phyloP scores from a whole-genome alignment of 2,329 filamentous ascomycete genomes.

The Cytospora mali region DNA sequence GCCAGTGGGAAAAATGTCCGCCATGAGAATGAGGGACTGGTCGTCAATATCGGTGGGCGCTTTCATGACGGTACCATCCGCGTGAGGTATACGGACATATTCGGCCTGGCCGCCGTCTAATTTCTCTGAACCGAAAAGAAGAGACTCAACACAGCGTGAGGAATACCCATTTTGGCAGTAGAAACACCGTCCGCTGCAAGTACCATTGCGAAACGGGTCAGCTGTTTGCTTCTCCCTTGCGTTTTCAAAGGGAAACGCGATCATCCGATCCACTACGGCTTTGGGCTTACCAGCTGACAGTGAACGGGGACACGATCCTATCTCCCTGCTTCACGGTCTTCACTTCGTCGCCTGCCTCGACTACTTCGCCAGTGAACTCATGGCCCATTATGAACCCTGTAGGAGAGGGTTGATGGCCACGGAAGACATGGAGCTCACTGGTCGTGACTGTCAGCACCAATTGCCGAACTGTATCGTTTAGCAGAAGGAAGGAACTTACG shows the following conservation, averaged over 20 bases:
- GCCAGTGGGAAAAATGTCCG: slow-evolving; percentile 87
- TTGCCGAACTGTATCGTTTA: slow-evolving; percentile 9
- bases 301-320: slow-evolving; percentile 81
- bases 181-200: slow-evolving; percentile 68
- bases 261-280: background rate
- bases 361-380: slow-evolving; percentile 80
- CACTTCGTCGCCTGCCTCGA: slow-evolving; percentile 68
- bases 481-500: slow-evolving; percentile 55
- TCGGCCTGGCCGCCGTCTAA: slow-evolving; percentile 83
- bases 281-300: slow-evolving; percentile 67
- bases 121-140: slow-evolving; percentile 68
- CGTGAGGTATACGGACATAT: slow-evolving; percentile 78
- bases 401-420: slow-evolving; percentile 73
- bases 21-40: slow-evolving; percentile 81
- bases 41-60: slow-evolving; percentile 73
- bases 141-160: slow-evolving; percentile 71
- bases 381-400: slow-evolving; percentile 75
- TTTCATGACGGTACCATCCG: slow-evolving; percentile 78
- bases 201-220: background rate
- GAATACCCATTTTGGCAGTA: slow-evolving; percentile 80
- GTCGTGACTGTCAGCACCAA: slow-evolving; percentile 2
- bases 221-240: background rate
- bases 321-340: slow-evolving; percentile 73
- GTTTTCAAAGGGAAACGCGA: background rate
- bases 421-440: slow-evolving; percentile 84